phyloP scores from a whole-genome alignment of 2,329 filamentous ascomycete genomes.

The Fusarium falciforme region DNA sequence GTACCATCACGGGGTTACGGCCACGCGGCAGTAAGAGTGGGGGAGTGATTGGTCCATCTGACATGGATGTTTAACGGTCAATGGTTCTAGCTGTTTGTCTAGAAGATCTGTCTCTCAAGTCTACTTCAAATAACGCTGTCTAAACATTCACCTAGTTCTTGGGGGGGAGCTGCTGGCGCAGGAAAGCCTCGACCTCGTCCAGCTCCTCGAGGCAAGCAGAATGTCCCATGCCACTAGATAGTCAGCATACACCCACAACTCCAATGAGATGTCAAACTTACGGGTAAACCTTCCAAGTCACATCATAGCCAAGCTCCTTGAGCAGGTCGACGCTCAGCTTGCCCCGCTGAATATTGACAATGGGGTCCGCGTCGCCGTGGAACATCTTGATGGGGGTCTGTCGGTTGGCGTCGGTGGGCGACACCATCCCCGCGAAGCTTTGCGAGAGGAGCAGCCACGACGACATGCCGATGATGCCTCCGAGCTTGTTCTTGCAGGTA shows the following conservation, averaged over 20 bases:
- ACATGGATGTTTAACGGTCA: background rate
- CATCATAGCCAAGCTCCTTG: constrained; percentile 75
- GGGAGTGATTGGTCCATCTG: constrained; percentile 15
- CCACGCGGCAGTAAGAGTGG: constrained; percentile 12
- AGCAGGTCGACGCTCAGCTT: constrained; percentile 74
- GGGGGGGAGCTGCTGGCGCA: constrained; percentile 58
- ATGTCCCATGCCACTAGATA: constrained; percentile 74
- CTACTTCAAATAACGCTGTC: background rate
- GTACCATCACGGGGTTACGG: constrained; percentile 26
- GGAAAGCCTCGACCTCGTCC: constrained; percentile 78
- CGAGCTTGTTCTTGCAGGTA: constrained; percentile 78
- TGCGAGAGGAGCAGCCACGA: constrained; percentile 78
- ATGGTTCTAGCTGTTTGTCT: background rate
- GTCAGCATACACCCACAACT: constrained; percentile 9
- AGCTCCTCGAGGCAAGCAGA: constrained; percentile 83
- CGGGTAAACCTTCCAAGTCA: constrained; percentile 81
- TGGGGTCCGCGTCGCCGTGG: constrained; percentile 81
- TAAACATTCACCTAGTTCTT: constrained; percentile 27
- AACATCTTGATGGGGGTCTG: constrained; percentile 89
- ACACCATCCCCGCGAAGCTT: constrained; percentile 56
- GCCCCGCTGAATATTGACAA: constrained; percentile 79
- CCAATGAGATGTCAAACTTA: constrained; percentile 54
- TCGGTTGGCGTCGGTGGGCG: constrained; percentile 61
- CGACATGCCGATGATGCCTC: constrained; percentile 88
- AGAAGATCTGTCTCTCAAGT: background rate